Conservation (phyloP, 257 asterid species). For the Plectranthus barbatus region DNA sequence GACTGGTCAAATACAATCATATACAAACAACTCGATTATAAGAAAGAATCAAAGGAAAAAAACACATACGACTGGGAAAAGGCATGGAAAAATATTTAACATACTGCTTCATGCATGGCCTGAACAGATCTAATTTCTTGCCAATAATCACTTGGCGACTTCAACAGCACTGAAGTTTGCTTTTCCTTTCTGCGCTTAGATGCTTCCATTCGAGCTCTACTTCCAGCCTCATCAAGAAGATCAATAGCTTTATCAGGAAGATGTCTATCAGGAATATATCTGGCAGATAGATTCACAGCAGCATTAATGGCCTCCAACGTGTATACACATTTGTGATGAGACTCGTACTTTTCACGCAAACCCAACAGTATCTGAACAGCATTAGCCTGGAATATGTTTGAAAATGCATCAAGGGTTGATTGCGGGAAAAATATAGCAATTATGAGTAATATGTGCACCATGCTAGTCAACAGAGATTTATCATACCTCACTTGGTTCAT, state of each 20-base stretch:
- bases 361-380: slow-evolving; percentile 85
- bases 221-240: slow-evolving; percentile 97
- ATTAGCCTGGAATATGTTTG: slow-evolving; percentile 46
- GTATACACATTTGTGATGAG: slow-evolving; percentile 80
- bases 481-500: slow-evolving; percentile 81
- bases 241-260: slow-evolving; percentile 99
- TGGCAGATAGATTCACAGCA: slow-evolving; percentile 80
- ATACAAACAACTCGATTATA: slow-evolving; percentile 16
- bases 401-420: slow-evolving; percentile 11
- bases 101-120: slow-evolving; percentile 71
- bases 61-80: background rate
- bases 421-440: slow-evolving; percentile 3
- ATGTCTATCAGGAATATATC: slow-evolving; percentile 86
- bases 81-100: slow-evolving; percentile 10
- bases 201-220: slow-evolving; percentile 86
- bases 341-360: slow-evolving; percentile 76
- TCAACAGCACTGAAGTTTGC: slow-evolving; percentile 58
- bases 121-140: slow-evolving; percentile 75
- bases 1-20: slow-evolving; percentile 34
- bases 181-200: slow-evolving; percentile 64
- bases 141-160: slow-evolving; percentile 80
- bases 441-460: background rate
- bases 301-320: slow-evolving; percentile 85
- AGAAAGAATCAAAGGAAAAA: background rate
- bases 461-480: slow-evolving; percentile 12